A percentile compares a stretch with the other conserved stretches of the same genome.
Evolutionary conservation across 2,329 filamentous ascomycete species (phyloP).

Genomic region (Coleophoma crateriformis): DNA sequence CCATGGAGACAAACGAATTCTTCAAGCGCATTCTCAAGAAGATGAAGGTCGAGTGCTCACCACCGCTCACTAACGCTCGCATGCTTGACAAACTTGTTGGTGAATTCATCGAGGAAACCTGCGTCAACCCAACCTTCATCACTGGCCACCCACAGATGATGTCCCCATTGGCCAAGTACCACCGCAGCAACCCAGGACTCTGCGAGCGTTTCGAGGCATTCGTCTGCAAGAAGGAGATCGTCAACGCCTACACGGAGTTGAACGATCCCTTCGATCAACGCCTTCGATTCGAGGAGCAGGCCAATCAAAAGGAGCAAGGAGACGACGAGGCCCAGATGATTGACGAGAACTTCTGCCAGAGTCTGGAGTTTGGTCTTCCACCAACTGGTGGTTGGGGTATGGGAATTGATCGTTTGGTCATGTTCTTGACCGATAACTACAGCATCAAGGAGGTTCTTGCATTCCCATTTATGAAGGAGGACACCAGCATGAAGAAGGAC

Average conservation of each 20-base stretch:
- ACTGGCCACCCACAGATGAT: slow-evolving; percentile 82
- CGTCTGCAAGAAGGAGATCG: slow-evolving; percentile 94
- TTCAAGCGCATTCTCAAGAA: slow-evolving; percentile 80
- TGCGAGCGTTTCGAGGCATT: slow-evolving; percentile 98
- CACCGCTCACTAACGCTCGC: slow-evolving; percentile 86
- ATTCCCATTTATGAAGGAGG: slow-evolving; percentile 98
- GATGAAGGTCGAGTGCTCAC: slow-evolving; percentile 82
- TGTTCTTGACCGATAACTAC: slow-evolving; percentile 96
- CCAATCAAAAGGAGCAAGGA: slow-evolving; percentile 89
- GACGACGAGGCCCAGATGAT: slow-evolving; percentile 96
- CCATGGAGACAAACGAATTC: slow-evolving; percentile 80
- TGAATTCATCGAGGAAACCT: slow-evolving; percentile 92
- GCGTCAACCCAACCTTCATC: slow-evolving; percentile 90
- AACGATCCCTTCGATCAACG: slow-evolving; percentile 96
- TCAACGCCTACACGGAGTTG: slow-evolving; percentile 94
- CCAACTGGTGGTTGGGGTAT: slow-evolving; percentile 96
- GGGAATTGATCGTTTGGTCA: slow-evolving; percentile 88
- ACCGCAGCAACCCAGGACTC: slow-evolving; percentile 73
- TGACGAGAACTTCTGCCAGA: slow-evolving; percentile 91
- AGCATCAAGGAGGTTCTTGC: slow-evolving; percentile 93
- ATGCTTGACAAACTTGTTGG: slow-evolving; percentile 95
- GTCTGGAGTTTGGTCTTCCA: slow-evolving; percentile 84
- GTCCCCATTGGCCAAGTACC: slow-evolving; percentile 95
- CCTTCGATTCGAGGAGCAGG: slow-evolving; percentile 89
- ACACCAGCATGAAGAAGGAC: slow-evolving; percentile 45